Evolutionary conservation across 192 early-diverging fungal genomes (phyloP).

Genomic region (Backusella mclennaniae): DNA sequence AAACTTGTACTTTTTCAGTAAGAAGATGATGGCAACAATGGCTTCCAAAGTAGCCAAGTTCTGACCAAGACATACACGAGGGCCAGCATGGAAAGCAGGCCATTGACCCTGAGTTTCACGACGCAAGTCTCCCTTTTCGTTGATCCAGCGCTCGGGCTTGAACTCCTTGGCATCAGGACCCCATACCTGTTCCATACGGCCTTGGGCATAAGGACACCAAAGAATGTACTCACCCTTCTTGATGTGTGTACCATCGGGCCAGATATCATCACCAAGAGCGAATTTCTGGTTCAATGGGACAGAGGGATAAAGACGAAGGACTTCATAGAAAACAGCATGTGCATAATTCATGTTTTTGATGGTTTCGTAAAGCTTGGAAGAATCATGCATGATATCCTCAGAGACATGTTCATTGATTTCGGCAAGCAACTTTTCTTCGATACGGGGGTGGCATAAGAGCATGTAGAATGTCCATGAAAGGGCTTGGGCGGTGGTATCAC

Average conservation of each 20-base stretch:
- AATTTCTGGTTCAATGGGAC: conserved; percentile 61
- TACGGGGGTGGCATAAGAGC: conserved; percentile 37
- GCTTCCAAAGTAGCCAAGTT: conserved; percentile 48
- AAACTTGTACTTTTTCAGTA: conserved; percentile 41
- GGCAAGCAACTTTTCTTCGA: conserved; percentile 41
- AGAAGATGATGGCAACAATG: conserved; percentile 35
- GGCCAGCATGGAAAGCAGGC: conserved; percentile 61
- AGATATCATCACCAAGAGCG: conserved; percentile 51
- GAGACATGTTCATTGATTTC: conserved; percentile 32
- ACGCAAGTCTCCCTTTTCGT: conserved; percentile 33
- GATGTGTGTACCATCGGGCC: conserved; percentile 60
- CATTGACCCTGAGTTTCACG: conserved; percentile 45
- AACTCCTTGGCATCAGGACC: conserved; percentile 61
- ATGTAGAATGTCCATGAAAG: conserved; percentile 49
- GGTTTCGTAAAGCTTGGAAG: conserved; percentile 23
- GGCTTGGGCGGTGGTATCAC: conserved; percentile 51
- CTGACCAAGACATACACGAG: conserved; percentile 39
- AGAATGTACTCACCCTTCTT: conserved; percentile 49
- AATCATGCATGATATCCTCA: conserved; percentile 23
- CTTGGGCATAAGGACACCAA: conserved; percentile 56
- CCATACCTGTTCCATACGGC: conserved; percentile 56
- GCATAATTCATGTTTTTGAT: conserved; percentile 37
- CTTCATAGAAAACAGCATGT: conserved; percentile 48
- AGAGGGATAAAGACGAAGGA: conserved; percentile 63
- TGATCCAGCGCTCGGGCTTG: conserved; percentile 66